These are phyloP conservation scores for Fusarium sp. DNA, from an alignment of 2,329 filamentous ascomycete species.

Conservation along the genomic window DNA sequence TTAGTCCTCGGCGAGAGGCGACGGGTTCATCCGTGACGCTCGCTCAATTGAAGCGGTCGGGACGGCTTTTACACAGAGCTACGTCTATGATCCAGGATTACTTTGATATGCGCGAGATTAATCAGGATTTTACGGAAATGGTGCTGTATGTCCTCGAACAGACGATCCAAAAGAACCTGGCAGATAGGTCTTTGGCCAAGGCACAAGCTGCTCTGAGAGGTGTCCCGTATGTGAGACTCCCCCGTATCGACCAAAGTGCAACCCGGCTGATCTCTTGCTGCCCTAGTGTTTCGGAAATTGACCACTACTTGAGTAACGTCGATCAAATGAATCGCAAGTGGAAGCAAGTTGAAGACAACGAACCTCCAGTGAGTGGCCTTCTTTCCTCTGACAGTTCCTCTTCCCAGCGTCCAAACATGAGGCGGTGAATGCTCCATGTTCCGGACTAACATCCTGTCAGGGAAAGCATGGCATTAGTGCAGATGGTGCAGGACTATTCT, in stretches of 20 bases:
- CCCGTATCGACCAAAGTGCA: no score
- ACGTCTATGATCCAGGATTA: not conserved
- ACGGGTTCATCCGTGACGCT: not conserved
- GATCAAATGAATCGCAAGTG: no score
- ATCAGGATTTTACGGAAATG: not conserved
- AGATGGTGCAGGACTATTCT: not conserved
- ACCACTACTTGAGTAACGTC: no score
- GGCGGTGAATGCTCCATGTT: no score
- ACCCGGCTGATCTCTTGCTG: no score
- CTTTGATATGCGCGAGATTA: not conserved
- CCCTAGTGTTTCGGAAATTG: not conserved
- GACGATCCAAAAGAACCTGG: not conserved
- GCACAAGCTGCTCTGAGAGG: not conserved
- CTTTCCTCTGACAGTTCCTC: no score
- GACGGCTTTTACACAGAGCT: not conserved
- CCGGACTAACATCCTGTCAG: rapidly evolving
- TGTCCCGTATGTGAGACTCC: not conserved
- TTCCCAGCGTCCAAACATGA: no score
- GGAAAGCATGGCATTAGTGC: not conserved
- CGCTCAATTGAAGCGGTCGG: not conserved
- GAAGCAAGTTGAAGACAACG: no score
- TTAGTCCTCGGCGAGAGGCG: not conserved
- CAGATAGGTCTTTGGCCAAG: not conserved
- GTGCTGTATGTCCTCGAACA: not conserved
- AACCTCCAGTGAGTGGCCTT: no score